Percentiles rank a stretch among this genome's conserved stretches.
These are phyloP conservation scores for Arachnomyces sp. DNA, from an alignment of 2,329 filamentous ascomycete species.

Conservation along the genomic window DNA sequence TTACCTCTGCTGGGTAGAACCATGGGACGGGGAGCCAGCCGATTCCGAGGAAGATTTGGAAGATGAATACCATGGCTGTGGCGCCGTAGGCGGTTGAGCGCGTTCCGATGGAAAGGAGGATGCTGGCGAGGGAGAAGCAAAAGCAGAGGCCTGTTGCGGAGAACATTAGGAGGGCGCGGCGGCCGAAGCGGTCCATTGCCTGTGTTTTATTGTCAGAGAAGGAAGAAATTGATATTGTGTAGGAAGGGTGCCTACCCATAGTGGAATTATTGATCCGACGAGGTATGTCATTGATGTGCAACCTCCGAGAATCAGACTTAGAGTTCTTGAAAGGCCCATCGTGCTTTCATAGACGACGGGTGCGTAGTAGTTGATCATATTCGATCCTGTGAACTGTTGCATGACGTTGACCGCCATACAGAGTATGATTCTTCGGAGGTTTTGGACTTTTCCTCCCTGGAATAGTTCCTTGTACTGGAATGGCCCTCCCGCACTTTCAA, in stretches of 20 bases:
- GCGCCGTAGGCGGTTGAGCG: slow-evolving; percentile 11
- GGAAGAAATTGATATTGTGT: too few relatives aligned
- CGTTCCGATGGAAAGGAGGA: slow-evolving; percentile 21
- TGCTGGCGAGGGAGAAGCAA: slow-evolving; percentile 27
- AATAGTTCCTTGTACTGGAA: slow-evolving; percentile 11
- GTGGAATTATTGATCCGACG: slow-evolving; percentile 28
- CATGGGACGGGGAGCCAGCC: slow-evolving; percentile 18
- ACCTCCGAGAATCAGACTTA: slow-evolving; percentile 16
- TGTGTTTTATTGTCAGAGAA: too few relatives aligned
- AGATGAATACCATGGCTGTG: slow-evolving; percentile 13
- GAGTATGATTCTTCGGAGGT: slow-evolving; percentile 26
- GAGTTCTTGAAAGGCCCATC: too few relatives aligned
- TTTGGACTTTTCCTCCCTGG: too few relatives aligned
- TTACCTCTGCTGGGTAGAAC: slow-evolving; percentile 17
- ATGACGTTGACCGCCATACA: slow-evolving; percentile 28
- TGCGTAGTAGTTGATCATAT: slow-evolving; percentile 34
- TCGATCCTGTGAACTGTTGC: slow-evolving; percentile 31
- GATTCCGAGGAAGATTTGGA: slow-evolving; percentile 9
- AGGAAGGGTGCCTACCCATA: slow-evolving; percentile 26
- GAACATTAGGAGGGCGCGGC: slow-evolving; percentile 13
- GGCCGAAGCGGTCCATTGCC: slow-evolving; percentile 15
- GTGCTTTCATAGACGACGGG: too few relatives aligned
- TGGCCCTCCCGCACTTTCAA: slow-evolving; percentile 12
- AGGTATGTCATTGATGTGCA: slow-evolving; percentile 15
- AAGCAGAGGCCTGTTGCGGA: slow-evolving; percentile 14